Evolutionary conservation across 108 stramenopile species (phyloP), one percentile per base, ranked within the genome.

Genomic region (Discostella stelligeroides): DNA sequence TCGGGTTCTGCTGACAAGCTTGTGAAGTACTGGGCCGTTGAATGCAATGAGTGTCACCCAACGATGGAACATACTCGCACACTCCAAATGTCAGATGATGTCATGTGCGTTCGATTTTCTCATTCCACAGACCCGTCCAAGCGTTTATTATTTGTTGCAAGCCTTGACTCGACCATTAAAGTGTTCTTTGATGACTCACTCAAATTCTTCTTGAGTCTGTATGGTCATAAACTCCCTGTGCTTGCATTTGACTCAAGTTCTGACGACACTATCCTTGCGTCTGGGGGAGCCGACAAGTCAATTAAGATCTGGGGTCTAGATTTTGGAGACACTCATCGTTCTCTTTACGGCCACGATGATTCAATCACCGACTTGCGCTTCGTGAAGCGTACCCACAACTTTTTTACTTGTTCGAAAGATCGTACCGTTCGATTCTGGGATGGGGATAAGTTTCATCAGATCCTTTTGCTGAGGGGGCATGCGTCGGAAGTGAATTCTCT

Each of bases 281-380:
- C 97, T 3, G 95, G 89, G 23, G 95, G 95, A 23, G 97, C 99
- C 5, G 99, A 99, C 84, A 98, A 98, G 74, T 96, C 95, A 23
- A 82, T 99, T 30, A 98, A 98, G 71, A 86, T 99, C 45, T 98
- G 97, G 97, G 99, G 99, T 23, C 82, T 99, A 24, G 99, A 99
- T 64, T 99, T 99, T 78, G 99, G 99, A 40, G 99, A 99, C 70
- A 98, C 97, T 29, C 99, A 98, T 79, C 85, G 95, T 28, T 96
- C 95, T 37, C 74, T 98, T 27, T 87, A 97, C 70, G 99, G 97
- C n/a, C 99, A 99, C 74, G 84, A 92, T 59, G 99, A 98, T 66
- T 92, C 95, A 14, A 88, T 99, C 42, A 99, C 97, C 42, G 88
- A 93, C 66, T 59, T 98, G 29, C 56, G 80, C 24, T 98, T 97